Evolutionary conservation across 805 yeast genomes (phyloP), one percentile per base, ranked within the genome.

Genomic region (Saccharomyces paradoxus): DNA sequence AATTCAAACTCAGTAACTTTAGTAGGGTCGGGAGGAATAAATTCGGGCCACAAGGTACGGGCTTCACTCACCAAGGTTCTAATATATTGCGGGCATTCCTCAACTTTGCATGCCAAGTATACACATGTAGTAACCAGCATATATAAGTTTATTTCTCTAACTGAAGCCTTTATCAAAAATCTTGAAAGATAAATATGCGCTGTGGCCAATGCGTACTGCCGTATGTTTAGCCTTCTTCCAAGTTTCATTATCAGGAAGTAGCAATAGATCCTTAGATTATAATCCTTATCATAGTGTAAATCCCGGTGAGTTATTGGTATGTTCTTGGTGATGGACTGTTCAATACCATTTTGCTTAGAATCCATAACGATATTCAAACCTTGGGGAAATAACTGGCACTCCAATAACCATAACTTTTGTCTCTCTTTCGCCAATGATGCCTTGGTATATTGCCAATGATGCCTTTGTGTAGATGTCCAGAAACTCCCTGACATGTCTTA

Each of bases 1-100:
- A 94, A 94, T 71, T 94, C 99, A 71, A 95, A 88, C 67, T 94
- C 98, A 0, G 98, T 97, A 14, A 94, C 76, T 64, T 88, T 89
- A 29, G 96, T 86, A 17, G 90, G 81, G 67, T 92, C 98, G 55
- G 87, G 89, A 0, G 97, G 96, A 41, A 92, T 85, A 63, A 84
- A 89, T 64, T 91, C 97, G 0, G 98, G 97, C 98, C 98, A 92
- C 44, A 89, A 72, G 41, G 85, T 85, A 52, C 96, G 73, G 1
- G 97, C 94, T 66, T 92, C 98, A 21, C 83, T 77, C 24, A 89
- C 81, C 9, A 94, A 78, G 0, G 91, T 81, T 53, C 97, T 73
- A 9, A 94, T 89, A 66, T 94, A 97, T 64, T 87, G 96, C 1
- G 99, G 98, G 61, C 89, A 86, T 69, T 94, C 99, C 68, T 94